phyloP scores from a whole-genome alignment of 2,329 filamentous ascomycete genomes.

The Aspergillus nomiae region DNA sequence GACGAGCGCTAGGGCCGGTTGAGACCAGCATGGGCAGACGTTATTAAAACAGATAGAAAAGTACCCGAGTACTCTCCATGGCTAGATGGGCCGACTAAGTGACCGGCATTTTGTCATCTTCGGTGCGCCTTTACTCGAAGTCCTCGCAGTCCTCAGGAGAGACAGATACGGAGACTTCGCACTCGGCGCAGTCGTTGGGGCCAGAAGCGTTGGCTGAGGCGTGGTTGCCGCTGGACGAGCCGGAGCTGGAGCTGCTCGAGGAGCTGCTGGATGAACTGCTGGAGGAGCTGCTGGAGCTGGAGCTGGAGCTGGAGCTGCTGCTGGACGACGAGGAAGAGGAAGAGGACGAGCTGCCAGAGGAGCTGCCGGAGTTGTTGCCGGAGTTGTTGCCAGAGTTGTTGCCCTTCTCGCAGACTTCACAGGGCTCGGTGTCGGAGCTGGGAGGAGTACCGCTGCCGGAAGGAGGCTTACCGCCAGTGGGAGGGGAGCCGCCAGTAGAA shows the following conservation, averaged over 20 bases:
- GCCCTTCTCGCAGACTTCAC: background rate
- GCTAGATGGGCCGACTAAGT: too few species aligned
- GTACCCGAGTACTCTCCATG: background rate
- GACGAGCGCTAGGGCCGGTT: too few species aligned
- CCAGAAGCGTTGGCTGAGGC: background rate
- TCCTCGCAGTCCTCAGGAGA: background rate
- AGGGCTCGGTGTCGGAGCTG: background rate
- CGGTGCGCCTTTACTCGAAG: background rate
- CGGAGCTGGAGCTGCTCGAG: background rate
- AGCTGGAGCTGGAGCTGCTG: background rate
- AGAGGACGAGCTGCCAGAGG: too few species aligned
- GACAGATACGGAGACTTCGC: background rate
- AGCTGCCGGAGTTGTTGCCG: background rate
- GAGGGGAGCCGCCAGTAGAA: background rate
- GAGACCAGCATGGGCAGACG: too few species aligned
- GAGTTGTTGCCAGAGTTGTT: background rate
- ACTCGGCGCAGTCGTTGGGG: background rate
- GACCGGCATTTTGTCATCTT: background rate
- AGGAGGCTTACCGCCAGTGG: background rate
- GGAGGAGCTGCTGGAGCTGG: background rate
- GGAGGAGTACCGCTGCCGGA: background rate
- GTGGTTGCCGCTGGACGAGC: background rate
- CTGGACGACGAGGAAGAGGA: background rate
- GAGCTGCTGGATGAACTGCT: background rate
- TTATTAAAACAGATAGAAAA: background rate